Evolutionary conservation across 2,329 filamentous ascomycete species (phyloP), one percentile per base, ranked within the genome.

Genomic region (Cercospora canescens): DNA sequence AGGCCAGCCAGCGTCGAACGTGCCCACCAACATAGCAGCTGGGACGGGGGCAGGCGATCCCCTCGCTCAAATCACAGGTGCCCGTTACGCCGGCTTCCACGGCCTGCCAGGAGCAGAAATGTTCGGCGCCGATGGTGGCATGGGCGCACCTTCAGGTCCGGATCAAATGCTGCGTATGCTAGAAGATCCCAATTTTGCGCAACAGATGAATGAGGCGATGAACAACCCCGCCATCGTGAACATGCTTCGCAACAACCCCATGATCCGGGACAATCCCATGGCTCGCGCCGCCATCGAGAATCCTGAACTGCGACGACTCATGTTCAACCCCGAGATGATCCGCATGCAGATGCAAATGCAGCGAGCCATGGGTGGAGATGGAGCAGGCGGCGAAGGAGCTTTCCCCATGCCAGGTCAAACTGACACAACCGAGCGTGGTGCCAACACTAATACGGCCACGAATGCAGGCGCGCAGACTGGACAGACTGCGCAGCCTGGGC

Each of bases 171-270:
- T 93, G 64, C 86, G 89, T 70, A 91, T 97, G 88, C 89, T 99
- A 74, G 89, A 91, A 68, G 93, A 98, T 76, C 95, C 95, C 24
- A 90, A 92, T 76, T 89, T 96, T 64, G 88, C 92, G 69, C 90
- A 93, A 71, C 89, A 90, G 63, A 91, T 99, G 87, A 96, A 95
- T 79, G 94, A 97, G 80, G 93, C 94, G 37, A 90, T 99, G 78
- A 92, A 94, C 79, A 98, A 98, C 80, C 94, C 95, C n/a, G 87
- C 89, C 18, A 91, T 99, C 73, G 87, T 98, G 76, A 93, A 98
- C 76, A 92, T 96, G 87, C 92, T 85, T 72, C 76, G 81, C 64
- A 80, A 84, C 68, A 83, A 79, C 67, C 83, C 83, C 3, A 83
- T 98, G 86, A 93, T 99, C 73, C 88, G 95, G 73, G 88, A 91